Evolutionary conservation across 1,284 basidiomycete species (phyloP), one percentile per base, ranked within the genome.

Genomic region (Phellinidium pouzarii): DNA sequence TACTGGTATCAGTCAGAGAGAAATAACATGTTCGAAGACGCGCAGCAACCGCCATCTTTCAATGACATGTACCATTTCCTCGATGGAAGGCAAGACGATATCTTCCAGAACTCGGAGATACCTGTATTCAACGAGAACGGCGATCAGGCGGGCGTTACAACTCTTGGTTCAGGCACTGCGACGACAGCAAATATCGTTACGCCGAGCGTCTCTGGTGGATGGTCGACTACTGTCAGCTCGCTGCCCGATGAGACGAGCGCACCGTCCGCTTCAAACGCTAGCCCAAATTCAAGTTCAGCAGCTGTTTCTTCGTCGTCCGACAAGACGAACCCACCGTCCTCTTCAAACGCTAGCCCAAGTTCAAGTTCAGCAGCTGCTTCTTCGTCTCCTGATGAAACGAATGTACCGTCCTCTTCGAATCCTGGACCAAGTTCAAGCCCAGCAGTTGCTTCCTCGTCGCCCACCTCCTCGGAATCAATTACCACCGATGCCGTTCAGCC

Each of bases 1-100:
- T 85, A 84, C 61, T 85, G 83, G 84, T 73, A 74, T 62, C 80
- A 85, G 62, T 61, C 60, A 0, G 79, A 84, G 59, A 58, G 69
- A 17, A 83, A 82, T 65, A 84, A 80, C 76, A 77, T 80, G 71
- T 77, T 77, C 58, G 78, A 81, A 63, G 79, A 70, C 29, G 64
- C 67, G 0, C 75, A 72, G 60, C 66, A 72, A 6, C 79, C 79
- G 3, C 81, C 79, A 0, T 71, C 74, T 54, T 86, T 84, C 64
- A 75, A 68, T 55, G 71, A 75, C 59, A 65, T 76, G 6, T 83
- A 80, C 68, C 74, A 76, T 60, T 84, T 82, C 67, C 60, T 61
- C 17, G 73, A 82, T 57, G 79, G 82, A 22, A 70, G 79, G 3
- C 81, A 85, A 63, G 70, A 80, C 61, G 82, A 84, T 62, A 82